A percentile compares a stretch with the other conserved stretches of the same genome.
These are phyloP conservation scores for Helicostylum pulchrum DNA, from an alignment of 192 early-diverging fungal species.

Conservation along the genomic window DNA sequence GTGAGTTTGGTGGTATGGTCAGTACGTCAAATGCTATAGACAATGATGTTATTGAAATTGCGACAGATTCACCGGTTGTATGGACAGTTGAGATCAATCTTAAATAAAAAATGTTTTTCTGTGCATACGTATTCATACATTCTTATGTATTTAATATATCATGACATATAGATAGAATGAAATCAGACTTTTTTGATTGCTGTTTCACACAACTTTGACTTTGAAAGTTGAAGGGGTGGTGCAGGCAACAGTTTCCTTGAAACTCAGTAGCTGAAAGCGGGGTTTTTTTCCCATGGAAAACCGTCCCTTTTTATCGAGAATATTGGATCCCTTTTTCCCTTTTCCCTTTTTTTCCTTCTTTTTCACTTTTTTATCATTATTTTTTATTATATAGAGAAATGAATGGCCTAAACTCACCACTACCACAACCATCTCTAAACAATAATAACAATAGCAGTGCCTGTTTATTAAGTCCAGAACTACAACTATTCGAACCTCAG, in stretches of 20 bases:
- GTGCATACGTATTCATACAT: too few species aligned
- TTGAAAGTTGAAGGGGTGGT: too few species aligned
- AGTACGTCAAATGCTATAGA: conserved; percentile 84
- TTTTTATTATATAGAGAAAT: neutral
- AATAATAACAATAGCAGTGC: neutral
- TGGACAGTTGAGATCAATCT: conserved; percentile 75
- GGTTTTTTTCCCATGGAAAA: too few species aligned
- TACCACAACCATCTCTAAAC: too few species aligned
- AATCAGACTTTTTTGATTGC: too few species aligned
- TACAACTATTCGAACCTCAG: conserved; percentile 17
- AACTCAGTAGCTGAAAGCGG: too few species aligned
- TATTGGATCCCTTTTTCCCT: neutral
- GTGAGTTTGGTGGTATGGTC: conserved; percentile 68
- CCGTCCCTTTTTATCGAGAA: too few species aligned
- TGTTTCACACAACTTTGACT: too few species aligned
- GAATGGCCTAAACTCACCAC: conserved; percentile 2
- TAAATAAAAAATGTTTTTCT: too few species aligned
- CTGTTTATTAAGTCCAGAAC: conserved; percentile 7
- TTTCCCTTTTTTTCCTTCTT: neutral
- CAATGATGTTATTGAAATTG: conserved; percentile 51
- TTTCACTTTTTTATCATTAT: neutral
- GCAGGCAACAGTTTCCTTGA: too few species aligned
- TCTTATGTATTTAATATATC: too few species aligned
- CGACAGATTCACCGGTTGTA: conserved; percentile 68
- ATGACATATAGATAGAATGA: too few species aligned